Base-by-base conservation (phyloP, 1,139 yeast genomes). In the Magnusiomyces paraingens region DNA sequence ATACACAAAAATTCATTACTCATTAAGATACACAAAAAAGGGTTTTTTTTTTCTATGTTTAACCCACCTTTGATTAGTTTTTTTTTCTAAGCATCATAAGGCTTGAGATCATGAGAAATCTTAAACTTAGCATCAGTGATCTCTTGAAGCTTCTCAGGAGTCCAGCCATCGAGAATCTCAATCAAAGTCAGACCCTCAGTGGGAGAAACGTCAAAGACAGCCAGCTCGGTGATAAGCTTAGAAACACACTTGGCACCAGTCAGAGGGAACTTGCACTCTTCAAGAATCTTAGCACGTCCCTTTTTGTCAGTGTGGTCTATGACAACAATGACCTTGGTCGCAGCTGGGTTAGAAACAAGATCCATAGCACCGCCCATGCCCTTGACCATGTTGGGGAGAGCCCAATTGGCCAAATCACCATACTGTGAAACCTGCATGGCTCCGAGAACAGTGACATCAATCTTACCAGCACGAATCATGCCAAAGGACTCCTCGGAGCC, bases 311-410 rank as follows among this genome's bases (percentile, higher is more conserved):
- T 71, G 60, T 77, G 81, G 56, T 78, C 80, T 70, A 76, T 76
- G 49, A 75, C 69, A 12, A 76, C 77, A 45, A 77, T 76, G n/a
- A 77, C 81, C 54, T 70, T 65, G 10, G 81, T 77, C 50, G 72
- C 66, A 36, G 65, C 61, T 4, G 80, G 79, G 59, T 76, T 76
- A 32, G 80, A 73, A 2, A 76, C 81, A 20, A 77, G 69, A 61
- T 77, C 81, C 81, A 77, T 77, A 39, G 81, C 81, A n/a, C 81
- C 81, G 35, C 81, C 81, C 78, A 77, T 77, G 32, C 81, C 81
- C 63, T 75, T 76, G 52, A 77, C 74, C 61, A 71, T 69, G 18
- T 80, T 80, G 2, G 81, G 81, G 12, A 77, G 66, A 17, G 76
- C 78, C 81, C 81, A 77, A 63, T 77, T 77, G 47, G 81, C 81